Evolutionary conservation across 2,329 filamentous ascomycete species (phyloP).

Genomic region (Oidium heveae): DNA sequence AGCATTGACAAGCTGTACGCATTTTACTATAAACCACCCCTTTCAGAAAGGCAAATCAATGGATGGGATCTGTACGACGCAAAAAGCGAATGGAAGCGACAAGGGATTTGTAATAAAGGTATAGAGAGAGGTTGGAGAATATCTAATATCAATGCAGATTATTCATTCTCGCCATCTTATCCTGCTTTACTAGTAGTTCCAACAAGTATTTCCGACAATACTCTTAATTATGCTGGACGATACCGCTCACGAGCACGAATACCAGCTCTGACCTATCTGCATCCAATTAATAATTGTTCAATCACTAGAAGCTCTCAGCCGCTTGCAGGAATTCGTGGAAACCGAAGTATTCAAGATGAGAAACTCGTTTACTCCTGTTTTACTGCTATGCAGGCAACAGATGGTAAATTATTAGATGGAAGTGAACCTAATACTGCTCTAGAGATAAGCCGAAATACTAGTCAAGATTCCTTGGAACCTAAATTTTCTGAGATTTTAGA

Average conservation of each 20-base stretch:
- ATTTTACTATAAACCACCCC: constrained; percentile 57
- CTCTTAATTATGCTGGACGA: constrained; percentile 71
- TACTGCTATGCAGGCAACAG: constrained; percentile 25
- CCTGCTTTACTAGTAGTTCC: constrained; percentile 68
- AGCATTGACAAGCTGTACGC: constrained; percentile 76
- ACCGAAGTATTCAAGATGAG: constrained; percentile 88
- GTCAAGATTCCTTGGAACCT: constrained; percentile 21
- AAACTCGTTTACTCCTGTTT: constrained; percentile 84
- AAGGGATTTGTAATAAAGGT: constrained; percentile 68
- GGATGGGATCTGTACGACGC: constrained; percentile 75
- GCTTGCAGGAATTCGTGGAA: constrained; percentile 59
- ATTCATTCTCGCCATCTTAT: constrained; percentile 79
- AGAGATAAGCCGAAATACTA: constrained; percentile 20
- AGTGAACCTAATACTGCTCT: constrained; percentile 8
- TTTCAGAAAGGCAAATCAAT: constrained; percentile 46
- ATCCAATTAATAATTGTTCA: constrained; percentile 87
- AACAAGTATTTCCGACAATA: constrained; percentile 80
- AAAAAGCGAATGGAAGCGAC: constrained; percentile 58
- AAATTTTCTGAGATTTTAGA: constrained; percentile 24
- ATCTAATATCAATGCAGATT: constrained; percentile 72
- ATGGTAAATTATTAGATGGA: constrained; percentile 6
- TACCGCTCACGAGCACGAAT: constrained; percentile 80
- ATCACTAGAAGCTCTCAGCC: constrained; percentile 91
- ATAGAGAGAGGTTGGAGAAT: constrained; percentile 46
- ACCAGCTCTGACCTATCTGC: constrained; percentile 78